Conservation (phyloP, 805 yeast genomes). For the Zygosaccharomyces gambellarensis region DNA sequence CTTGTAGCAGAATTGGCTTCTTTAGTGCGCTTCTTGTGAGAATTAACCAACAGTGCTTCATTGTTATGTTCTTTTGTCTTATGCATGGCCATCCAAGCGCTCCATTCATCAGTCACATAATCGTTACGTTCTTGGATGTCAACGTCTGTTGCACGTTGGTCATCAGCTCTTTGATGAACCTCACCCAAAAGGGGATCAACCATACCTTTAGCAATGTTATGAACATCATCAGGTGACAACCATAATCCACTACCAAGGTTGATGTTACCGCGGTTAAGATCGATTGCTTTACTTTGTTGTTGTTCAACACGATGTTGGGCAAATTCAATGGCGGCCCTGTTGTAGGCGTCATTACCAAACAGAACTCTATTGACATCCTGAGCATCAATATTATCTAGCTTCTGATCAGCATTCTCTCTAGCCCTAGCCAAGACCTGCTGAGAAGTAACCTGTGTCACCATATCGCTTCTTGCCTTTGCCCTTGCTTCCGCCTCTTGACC, state of each 20-base stretch:
- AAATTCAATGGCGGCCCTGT: slow-evolving; percentile 67
- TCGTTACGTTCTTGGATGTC: slow-evolving; percentile 37
- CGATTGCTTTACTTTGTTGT: slow-evolving; percentile 42
- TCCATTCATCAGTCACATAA: slow-evolving; percentile 38
- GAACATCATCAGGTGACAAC: slow-evolving; percentile 70
- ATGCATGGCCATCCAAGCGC: slow-evolving; percentile 40
- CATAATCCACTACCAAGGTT: slow-evolving; percentile 85
- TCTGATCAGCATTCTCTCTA: slow-evolving; percentile 45
- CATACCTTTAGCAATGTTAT: slow-evolving; percentile 68
- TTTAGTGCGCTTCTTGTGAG: slow-evolving; percentile 44
- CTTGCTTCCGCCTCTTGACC: slow-evolving; percentile 45
- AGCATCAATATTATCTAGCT: slow-evolving; percentile 42
- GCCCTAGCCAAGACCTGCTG: slow-evolving; percentile 48
- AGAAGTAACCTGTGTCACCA: slow-evolving; percentile 31
- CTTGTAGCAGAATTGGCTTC: slow-evolving; percentile 45
- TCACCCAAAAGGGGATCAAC: slow-evolving; percentile 81
- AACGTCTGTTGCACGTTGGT: slow-evolving; percentile 58
- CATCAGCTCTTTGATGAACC: slow-evolving; percentile 61
- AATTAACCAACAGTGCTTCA: slow-evolving; percentile 37
- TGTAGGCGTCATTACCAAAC: slow-evolving; percentile 47
- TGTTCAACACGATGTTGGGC: slow-evolving; percentile 66
- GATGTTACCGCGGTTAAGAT: slow-evolving; percentile 48
- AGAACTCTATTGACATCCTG: slow-evolving; percentile 12
- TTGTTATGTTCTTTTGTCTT: slow-evolving; percentile 36
- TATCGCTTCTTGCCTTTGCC: slow-evolving; percentile 25